Percentiles rank a stretch among this genome's conserved stretches.
These are phyloP conservation scores for Alternaria angustiovoidea DNA, from an alignment of 2,329 filamentous ascomycete genomes.

Conservation along the genomic window DNA sequence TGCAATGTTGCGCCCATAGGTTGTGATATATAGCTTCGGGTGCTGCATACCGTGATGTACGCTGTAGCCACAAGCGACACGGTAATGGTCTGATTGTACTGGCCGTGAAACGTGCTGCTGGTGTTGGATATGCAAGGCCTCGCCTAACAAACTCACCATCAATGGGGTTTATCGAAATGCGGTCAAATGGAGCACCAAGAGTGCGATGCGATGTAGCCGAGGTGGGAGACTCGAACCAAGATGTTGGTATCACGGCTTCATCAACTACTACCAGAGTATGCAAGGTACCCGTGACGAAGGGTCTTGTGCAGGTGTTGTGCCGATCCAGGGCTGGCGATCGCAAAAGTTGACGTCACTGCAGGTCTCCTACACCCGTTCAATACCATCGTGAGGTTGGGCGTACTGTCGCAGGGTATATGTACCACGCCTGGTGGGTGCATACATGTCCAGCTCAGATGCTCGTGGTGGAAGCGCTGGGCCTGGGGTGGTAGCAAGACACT, in stretches of 20 bases:
- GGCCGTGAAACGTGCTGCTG: conserved; percentile 10
- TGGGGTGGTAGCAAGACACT: neutral
- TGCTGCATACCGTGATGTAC: neutral
- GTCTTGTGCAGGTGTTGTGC: conserved; percentile 1
- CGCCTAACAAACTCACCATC: neutral
- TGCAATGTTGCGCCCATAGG: neutral
- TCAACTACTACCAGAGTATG: conserved; percentile 2
- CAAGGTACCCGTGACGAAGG: conserved; percentile 6
- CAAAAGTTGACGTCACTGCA: conserved; percentile 9
- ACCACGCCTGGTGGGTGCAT: neutral
- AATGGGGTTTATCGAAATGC: neutral
- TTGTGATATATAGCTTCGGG: conserved; percentile 5
- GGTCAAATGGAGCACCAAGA: neutral
- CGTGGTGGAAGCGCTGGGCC: neutral
- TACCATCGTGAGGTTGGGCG: neutral
- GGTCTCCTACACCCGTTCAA: neutral
- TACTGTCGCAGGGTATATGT: neutral
- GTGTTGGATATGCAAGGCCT: neutral
- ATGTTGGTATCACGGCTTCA: neutral
- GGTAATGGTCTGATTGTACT: neutral
- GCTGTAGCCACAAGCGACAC: neutral
- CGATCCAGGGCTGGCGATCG: neutral
- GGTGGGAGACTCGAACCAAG: neutral
- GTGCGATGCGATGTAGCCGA: neutral
- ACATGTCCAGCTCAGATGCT: neutral